phyloP scores from a whole-genome alignment of 768 basidiomycete genomes.

The Boletus subcaerulescens region DNA sequence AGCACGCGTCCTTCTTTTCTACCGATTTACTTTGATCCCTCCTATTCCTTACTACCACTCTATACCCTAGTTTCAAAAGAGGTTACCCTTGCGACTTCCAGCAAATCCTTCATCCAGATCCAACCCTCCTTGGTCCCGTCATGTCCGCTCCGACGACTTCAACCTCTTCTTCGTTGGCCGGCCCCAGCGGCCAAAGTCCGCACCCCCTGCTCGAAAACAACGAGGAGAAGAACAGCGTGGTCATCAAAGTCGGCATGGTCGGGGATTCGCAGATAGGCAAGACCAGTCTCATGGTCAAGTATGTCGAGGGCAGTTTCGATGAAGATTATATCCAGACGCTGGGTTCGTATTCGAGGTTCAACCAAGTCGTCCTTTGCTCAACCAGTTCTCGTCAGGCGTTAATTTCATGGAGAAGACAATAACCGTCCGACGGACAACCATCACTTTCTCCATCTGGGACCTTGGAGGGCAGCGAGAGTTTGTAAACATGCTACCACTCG shows the following conservation, averaged over 20 bases:
- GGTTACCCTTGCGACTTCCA: conserved; percentile 12
- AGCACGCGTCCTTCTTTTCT: conserved; percentile 39
- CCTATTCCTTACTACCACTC: conserved; percentile 24
- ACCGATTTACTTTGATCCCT: conserved; percentile 28
- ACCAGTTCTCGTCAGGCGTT: conserved; percentile 55
- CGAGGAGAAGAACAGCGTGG: conserved; percentile 85
- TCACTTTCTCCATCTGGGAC: conserved; percentile 99
- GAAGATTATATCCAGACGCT: conserved; percentile 99
- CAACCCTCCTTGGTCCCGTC: conserved; percentile 16
- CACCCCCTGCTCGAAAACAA: conserved; percentile 53
- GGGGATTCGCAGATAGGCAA: conserved; percentile 99
- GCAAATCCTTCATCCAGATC: conserved; percentile 19
- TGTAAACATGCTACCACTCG: conserved; percentile 97
- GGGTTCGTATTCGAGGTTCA: conserved; percentile 48
- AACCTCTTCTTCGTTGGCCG: conserved; percentile 41
- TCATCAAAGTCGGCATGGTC: conserved; percentile 99
- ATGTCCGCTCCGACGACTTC: conserved; percentile 55
- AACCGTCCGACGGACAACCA: conserved; percentile 94
- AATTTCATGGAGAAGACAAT: conserved; percentile 99
- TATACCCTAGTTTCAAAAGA: conserved; percentile 26
- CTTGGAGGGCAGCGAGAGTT: conserved; percentile 97
- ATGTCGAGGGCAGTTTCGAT: conserved; percentile 97
- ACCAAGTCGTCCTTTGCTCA: conserved; percentile 5
- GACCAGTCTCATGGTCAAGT: conserved; percentile 99
- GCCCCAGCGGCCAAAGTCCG: conserved; percentile 52